Conservation (phyloP, 805 yeast species). For the Zygosaccharomyces gambellarensis region DNA sequence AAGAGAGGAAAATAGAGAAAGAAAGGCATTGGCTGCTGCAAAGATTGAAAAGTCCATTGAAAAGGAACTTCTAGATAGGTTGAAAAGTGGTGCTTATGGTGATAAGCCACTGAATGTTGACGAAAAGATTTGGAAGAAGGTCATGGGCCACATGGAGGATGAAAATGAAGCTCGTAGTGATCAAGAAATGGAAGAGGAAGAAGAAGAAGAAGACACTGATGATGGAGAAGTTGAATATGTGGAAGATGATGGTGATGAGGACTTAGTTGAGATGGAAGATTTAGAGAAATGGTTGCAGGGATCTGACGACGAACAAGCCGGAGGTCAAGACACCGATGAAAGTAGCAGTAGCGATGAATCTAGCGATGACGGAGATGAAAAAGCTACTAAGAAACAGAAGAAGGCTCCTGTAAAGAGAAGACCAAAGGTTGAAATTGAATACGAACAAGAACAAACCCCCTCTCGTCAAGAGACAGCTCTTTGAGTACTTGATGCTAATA, state of each 20-base stretch:
- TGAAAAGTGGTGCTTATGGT: slow-evolving; percentile 97
- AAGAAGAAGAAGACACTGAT: slow-evolving; percentile 49
- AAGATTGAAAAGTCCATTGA: slow-evolving; percentile 95
- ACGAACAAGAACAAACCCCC: slow-evolving; percentile 58
- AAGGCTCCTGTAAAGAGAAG: slow-evolving; percentile 45
- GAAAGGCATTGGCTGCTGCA: slow-evolving; percentile 96
- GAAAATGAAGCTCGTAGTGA: slow-evolving; percentile 50
- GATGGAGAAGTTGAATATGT: slow-evolving; percentile 84
- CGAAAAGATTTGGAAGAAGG: slow-evolving; percentile 92
- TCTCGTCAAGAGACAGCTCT: slow-evolving; percentile 30
- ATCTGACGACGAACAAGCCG: slow-evolving; percentile 36
- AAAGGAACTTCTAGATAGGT: slow-evolving; percentile 87
- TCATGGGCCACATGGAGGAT: slow-evolving; percentile 75
- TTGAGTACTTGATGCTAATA: slow-evolving; percentile 5
- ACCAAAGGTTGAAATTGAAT: slow-evolving; percentile 76
- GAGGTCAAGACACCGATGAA: slow-evolving; percentile 31
- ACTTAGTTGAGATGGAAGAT: slow-evolving; percentile 88
- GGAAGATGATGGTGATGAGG: slow-evolving; percentile 83
- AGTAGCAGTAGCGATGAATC: slow-evolving; percentile 38
- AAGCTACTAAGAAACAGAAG: slow-evolving; percentile 38
- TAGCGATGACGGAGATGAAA: slow-evolving; percentile 36
- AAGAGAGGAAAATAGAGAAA: slow-evolving; percentile 89
- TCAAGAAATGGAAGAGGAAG: slow-evolving; percentile 47
- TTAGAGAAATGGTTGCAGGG: slow-evolving; percentile 81
- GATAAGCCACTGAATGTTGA: slow-evolving; percentile 97